Conservation (phyloP, 2,329 filamentous ascomycete species). For the Bertia moriformis region DNA sequence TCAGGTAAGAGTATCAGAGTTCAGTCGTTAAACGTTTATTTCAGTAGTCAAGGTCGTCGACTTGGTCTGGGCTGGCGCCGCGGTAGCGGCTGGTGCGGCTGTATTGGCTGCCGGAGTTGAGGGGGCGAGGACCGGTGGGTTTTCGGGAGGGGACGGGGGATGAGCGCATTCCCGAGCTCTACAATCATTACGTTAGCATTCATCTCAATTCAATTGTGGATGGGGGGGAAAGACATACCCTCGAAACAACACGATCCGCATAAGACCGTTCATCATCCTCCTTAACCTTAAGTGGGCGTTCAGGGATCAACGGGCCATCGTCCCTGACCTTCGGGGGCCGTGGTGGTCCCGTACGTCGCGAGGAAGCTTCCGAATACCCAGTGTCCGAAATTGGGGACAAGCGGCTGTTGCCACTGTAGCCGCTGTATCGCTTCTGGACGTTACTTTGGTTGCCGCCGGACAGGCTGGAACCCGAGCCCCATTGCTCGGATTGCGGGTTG, state of each 20-base stretch:
- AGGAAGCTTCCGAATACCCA: slow-evolving; percentile 25
- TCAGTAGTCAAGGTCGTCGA: slow-evolving; percentile 9
- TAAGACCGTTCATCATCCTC: slow-evolving; percentile 4
- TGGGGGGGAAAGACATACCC: not conserved
- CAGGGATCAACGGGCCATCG: slow-evolving; percentile 42
- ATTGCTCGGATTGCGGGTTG: slow-evolving; percentile 25
- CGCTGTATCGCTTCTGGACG: slow-evolving; percentile 13
- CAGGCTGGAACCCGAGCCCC: slow-evolving; percentile 25
- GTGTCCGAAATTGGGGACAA: slow-evolving; percentile 28
- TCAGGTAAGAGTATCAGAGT: too few relatives aligned
- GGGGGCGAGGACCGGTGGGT: not conserved
- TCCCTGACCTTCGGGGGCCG: slow-evolving; percentile 37
- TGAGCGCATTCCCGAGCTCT: slow-evolving; percentile 14
- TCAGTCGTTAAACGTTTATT: too few relatives aligned
- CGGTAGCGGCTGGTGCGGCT: slow-evolving; percentile 19
- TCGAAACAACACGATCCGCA: slow-evolving; percentile 9
- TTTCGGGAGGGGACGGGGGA: not conserved
- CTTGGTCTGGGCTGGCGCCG: slow-evolving; percentile 19
- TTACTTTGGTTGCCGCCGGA: slow-evolving; percentile 14
- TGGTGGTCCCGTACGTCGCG: slow-evolving; percentile 21
- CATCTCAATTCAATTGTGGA: not conserved
- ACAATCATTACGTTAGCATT: slow-evolving; percentile 3
- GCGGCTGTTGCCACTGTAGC: slow-evolving; percentile 19
- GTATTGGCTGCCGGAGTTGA: slow-evolving; percentile 9
- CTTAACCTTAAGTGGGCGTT: slow-evolving; percentile 21